Base-by-base conservation (phyloP, 1,139 yeast species). In the Martiniozyma asiatica region DNA sequence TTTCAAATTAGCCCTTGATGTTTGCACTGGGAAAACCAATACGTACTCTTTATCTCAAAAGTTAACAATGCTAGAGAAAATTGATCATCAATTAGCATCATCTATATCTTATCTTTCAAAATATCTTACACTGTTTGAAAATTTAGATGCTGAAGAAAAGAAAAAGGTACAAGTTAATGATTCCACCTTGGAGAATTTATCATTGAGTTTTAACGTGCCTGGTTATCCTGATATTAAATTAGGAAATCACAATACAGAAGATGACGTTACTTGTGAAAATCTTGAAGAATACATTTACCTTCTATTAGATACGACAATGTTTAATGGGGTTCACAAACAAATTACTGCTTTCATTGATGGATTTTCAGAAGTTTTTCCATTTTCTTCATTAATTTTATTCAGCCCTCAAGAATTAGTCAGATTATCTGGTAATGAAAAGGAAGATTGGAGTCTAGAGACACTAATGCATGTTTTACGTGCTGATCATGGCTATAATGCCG, bases 401-500 rank as follows among this genome's bases (percentile, higher is more conserved):
- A 65, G 82, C 1, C 73, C 94, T 0, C 65, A 61, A 14, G 98
- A 89, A 48, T 60, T 85, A 27, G 72, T 68, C 2, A 68, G 67
- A 25, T 51, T 89, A 31, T 73, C 82, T 44, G 89, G 92, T 8
- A 73, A 70, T 37, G 71, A 73, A 2, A 75, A 75, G 31, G 97
- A 85, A 47, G 97, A 89, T 47, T 89, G 98, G 97, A 70, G 89
- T 0, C 50, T 48, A 28, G 69, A 65, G 27, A 70, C 92, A 0
- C 57, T 89, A 27, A 47, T 60, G 8, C 61, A 70, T 2, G 63
- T 76, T 0, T 60, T 89, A 15, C 72, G 71, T 42, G 95, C 97
- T 0, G 93, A 87, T 45, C 98, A 89, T 53, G 98, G 98, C 2
- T 89, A 79, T 45, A 68, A 69, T 6, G 68, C 69, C 47, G 92